Evolutionary conservation across 2,329 filamentous ascomycete species (phyloP).

Genomic region (Botrytis sinoallii): DNA sequence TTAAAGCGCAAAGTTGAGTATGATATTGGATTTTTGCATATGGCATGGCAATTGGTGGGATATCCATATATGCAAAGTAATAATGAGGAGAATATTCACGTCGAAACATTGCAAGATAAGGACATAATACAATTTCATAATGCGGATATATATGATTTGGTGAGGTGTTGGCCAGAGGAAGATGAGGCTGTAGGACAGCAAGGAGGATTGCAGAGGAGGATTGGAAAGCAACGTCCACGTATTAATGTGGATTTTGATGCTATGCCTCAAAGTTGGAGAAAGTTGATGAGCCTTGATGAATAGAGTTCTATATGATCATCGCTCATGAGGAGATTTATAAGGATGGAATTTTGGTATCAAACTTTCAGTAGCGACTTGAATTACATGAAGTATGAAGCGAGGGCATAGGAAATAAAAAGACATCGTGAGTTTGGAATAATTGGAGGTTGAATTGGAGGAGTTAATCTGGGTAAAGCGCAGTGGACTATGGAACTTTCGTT

Average conservation of each 20-base stretch:
- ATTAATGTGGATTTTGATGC: neutral
- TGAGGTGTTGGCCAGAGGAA: neutral
- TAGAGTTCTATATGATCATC: neutral
- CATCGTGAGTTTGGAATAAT: neutral
- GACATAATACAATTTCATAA: constrained; percentile 7
- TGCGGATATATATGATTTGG: constrained; percentile 7
- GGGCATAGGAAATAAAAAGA: too few species aligned
- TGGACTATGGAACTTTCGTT: neutral
- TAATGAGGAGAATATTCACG: neutral
- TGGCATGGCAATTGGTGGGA: neutral
- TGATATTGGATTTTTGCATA: constrained; percentile 7
- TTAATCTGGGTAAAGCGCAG: neutral
- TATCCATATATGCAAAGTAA: neutral
- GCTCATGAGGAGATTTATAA: neutral
- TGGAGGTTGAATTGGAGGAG: neutral
- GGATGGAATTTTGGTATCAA: neutral
- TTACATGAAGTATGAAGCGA: neutral
- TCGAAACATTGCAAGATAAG: neutral
- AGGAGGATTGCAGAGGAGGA: neutral
- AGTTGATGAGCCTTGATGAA: neutral
- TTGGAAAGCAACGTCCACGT: neutral
- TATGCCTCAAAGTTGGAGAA: neutral
- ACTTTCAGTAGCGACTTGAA: too few species aligned
- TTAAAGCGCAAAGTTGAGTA: constrained; percentile 14
- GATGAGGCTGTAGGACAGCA: neutral